Conservation (phyloP, 2,329 filamentous ascomycete genomes). For the Didymella exigua region DNA sequence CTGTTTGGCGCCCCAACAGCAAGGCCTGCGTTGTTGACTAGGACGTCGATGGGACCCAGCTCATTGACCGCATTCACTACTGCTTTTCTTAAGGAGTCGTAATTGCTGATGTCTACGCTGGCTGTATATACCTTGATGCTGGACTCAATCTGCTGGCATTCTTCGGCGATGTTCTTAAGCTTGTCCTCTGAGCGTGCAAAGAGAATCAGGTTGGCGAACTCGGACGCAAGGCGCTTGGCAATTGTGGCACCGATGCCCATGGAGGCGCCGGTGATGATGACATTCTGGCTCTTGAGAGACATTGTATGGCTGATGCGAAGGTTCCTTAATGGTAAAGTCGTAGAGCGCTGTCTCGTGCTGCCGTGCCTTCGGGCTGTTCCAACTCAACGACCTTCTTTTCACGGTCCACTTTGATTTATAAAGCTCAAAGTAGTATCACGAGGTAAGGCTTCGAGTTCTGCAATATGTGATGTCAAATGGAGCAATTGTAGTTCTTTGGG, state of each 20-base stretch:
- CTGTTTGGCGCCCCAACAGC: slow-evolving; percentile 53
- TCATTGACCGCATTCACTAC: slow-evolving; percentile 31
- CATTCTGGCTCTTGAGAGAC: slow-evolving; percentile 33
- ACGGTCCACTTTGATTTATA: background rate
- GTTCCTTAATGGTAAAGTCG: background rate
- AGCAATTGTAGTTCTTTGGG: background rate
- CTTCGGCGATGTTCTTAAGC: slow-evolving; percentile 26
- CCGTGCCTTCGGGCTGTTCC: background rate
- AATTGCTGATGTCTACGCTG: slow-evolving; percentile 45
- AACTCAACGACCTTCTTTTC: background rate
- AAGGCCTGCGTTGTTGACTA: slow-evolving; percentile 58
- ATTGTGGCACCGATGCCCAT: slow-evolving; percentile 58
- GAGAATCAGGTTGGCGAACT: slow-evolving; percentile 52
- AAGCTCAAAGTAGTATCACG: slow-evolving; percentile 1
- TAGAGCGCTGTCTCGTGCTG: background rate
- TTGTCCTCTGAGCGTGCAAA: slow-evolving; percentile 48
- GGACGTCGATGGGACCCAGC: slow-evolving; percentile 50
- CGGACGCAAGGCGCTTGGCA: slow-evolving; percentile 47
- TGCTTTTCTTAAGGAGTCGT: slow-evolving; percentile 36
- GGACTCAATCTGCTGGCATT: slow-evolving; percentile 16
- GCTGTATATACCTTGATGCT: slow-evolving; percentile 33
- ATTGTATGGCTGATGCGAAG: slow-evolving; percentile 15
- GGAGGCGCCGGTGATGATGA: slow-evolving; percentile 49
- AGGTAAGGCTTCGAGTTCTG: background rate
- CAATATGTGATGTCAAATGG: background rate